phyloP scores from a whole-genome alignment of 352 stramenopile species.

The Pythium oligandrum region DNA sequence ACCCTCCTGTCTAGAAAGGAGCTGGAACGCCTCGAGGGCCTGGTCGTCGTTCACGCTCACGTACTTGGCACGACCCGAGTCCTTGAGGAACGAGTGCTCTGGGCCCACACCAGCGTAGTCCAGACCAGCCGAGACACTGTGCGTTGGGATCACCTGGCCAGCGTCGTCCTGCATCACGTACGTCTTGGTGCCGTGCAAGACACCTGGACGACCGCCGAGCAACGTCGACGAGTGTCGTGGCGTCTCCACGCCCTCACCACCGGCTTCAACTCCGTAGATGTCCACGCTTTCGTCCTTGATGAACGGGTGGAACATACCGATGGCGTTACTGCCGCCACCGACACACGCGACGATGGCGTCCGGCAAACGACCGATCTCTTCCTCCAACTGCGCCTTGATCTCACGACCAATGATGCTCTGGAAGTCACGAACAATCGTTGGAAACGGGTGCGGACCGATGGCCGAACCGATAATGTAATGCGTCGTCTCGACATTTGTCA shows the following conservation, averaged over 20 bases:
- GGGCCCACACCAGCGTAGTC: slow-evolving; percentile 98
- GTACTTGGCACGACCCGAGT: slow-evolving; percentile 94
- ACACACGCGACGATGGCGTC: slow-evolving; percentile 97
- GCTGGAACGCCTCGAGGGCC: slow-evolving; percentile 95
- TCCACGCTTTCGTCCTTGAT: slow-evolving; percentile 90
- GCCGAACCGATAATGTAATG: slow-evolving; percentile 99
- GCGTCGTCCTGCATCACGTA: slow-evolving; percentile 96
- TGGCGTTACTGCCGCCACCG: slow-evolving; percentile 97
- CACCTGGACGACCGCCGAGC: slow-evolving; percentile 89
- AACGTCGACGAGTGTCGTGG: slow-evolving; percentile 94
- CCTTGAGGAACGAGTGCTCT: slow-evolving; percentile 97
- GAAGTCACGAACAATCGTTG: slow-evolving; percentile 98
- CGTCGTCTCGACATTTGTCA: slow-evolving; percentile 97
- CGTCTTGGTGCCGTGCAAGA: slow-evolving; percentile 97
- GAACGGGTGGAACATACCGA: slow-evolving; percentile 98
- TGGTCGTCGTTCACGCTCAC: slow-evolving; percentile 95
- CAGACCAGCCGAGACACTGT: slow-evolving; percentile 94
- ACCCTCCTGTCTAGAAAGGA: slow-evolving; percentile 94
- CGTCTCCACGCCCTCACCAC: slow-evolving; percentile 90
- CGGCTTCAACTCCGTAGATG: slow-evolving; percentile 96
- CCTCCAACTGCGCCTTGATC: slow-evolving; percentile 91
- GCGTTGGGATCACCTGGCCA: slow-evolving; percentile 94
- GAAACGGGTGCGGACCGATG: slow-evolving; percentile 97
- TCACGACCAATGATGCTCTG: slow-evolving; percentile 95
- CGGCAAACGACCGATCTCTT: slow-evolving; percentile 93